phyloP scores from a whole-genome alignment of 176 grass and related monocot species.

The Musa acuminata region DNA sequence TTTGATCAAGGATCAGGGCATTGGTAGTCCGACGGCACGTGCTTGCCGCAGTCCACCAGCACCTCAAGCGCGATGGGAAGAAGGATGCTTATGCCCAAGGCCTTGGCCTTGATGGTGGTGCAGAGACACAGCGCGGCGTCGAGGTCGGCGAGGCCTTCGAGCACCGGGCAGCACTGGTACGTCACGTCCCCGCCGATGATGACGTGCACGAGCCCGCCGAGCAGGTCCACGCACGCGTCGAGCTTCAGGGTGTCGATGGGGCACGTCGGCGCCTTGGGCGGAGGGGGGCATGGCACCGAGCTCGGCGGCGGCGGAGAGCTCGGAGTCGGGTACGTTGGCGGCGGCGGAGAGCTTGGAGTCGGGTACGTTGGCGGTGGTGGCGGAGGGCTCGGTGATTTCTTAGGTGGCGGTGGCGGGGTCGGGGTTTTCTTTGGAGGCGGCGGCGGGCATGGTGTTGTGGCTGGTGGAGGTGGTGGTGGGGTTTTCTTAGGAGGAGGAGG shows the following conservation, averaged over 20 bases:
- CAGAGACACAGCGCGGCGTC: constrained; percentile 89
- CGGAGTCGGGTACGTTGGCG: constrained; percentile 11
- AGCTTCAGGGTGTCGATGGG: constrained; percentile 73
- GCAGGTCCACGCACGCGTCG: constrained; percentile 59
- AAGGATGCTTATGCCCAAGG: constrained; percentile 33
- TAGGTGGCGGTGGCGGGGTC: constrained; percentile 22
- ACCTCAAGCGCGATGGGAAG: constrained; percentile 65
- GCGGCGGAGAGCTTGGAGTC: constrained; percentile 7
- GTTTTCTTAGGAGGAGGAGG: not conserved
- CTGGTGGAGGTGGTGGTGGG: constrained; percentile 3
- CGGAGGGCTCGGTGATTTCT: constrained; percentile 24
- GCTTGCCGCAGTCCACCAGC: constrained; percentile 72
- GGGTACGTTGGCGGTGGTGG: constrained; percentile 9
- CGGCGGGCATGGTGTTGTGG: not conserved
- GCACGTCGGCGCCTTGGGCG: constrained; percentile 28
- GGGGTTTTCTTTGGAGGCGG: constrained; percentile 12
- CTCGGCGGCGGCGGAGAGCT: constrained; percentile 21
- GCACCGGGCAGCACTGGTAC: constrained; percentile 57
- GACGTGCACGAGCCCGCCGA: constrained; percentile 43
- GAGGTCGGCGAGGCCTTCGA: constrained; percentile 52
- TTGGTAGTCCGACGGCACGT: constrained; percentile 50
- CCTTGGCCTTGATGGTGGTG: constrained; percentile 67
- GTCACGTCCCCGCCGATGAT: constrained; percentile 28
- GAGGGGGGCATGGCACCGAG: constrained; percentile 5
- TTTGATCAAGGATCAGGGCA: constrained; percentile 23